phyloP scores from a whole-genome alignment of 768 basidiomycete genomes.

The Hygrophoropsis aurantiaca region DNA sequence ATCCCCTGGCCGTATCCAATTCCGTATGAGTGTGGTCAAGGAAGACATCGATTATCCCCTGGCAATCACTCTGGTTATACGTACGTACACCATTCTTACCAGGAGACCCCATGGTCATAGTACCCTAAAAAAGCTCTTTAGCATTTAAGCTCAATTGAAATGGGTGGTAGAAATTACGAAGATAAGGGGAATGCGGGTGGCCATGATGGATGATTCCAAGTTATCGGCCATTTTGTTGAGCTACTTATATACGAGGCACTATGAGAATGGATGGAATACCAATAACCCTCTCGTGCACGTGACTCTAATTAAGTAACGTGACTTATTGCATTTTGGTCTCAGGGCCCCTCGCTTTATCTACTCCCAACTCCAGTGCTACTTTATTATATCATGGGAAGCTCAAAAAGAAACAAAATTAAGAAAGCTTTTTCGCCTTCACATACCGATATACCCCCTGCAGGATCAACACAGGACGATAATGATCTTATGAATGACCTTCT shows the following conservation, averaged over 20 bases:
- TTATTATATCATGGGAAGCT: conserved; percentile 40
- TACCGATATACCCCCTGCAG: conserved; percentile 18
- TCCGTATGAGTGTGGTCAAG: conserved; percentile 37
- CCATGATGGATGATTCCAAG: conserved; percentile 1
- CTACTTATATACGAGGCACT: neutral
- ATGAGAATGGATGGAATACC: conserved; percentile 2
- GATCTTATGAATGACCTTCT: conserved; percentile 75
- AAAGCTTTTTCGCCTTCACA: conserved; percentile 36
- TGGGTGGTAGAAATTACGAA: conserved; percentile 26
- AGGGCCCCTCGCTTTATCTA: neutral
- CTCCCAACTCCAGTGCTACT: neutral
- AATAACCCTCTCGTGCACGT: neutral
- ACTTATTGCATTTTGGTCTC: too few relatives aligned
- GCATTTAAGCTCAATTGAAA: too few relatives aligned
- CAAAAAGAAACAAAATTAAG: conserved; percentile 60
- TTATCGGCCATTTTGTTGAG: neutral
- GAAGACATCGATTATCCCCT: conserved; percentile 41
- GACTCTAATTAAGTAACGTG: neutral
- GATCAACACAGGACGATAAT: conserved; percentile 45
- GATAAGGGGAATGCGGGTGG: conserved; percentile 35
- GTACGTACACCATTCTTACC: conserved; percentile 38
- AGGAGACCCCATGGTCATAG: conserved; percentile 38
- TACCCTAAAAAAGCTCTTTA: conserved; percentile 26
- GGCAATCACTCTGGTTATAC: conserved; percentile 28
- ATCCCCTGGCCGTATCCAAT: conserved; percentile 49